Conservation (phyloP, 1,139 yeast genomes). For the Taphrina populina region DNA sequence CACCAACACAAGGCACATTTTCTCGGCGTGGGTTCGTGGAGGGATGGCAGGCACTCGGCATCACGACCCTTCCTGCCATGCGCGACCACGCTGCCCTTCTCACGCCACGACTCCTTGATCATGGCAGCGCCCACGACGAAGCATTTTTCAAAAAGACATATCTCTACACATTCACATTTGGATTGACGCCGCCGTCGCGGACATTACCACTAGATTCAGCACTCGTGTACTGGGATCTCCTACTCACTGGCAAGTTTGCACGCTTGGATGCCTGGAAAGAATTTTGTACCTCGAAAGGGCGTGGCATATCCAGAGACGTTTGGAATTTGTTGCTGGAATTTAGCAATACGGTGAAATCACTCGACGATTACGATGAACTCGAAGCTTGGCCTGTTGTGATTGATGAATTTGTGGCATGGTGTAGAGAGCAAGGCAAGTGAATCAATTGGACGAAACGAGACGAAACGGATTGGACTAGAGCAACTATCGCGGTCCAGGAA, state of each 20-base stretch:
- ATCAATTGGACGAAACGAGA: too few relatives aligned
- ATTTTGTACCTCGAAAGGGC: conserved; percentile 49
- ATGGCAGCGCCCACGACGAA: conserved; percentile 43
- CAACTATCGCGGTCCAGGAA: too few relatives aligned
- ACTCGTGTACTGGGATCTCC: conserved; percentile 71
- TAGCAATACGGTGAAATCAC: conserved; percentile 42
- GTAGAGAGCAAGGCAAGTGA: conserved; percentile 10
- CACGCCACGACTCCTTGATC: conserved; percentile 44
- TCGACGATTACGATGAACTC: conserved; percentile 64
- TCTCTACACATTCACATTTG: conserved; percentile 66
- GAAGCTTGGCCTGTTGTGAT: conserved; percentile 86
- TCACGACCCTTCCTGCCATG: conserved; percentile 55
- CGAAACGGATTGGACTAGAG: too few relatives aligned
- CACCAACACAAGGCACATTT: conserved; percentile 68
- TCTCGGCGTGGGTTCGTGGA: conserved; percentile 52
- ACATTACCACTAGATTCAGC: conserved; percentile 57
- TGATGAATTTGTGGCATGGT: conserved; percentile 72
- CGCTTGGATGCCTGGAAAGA: conserved; percentile 53
- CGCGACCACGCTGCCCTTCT: conserved; percentile 48
- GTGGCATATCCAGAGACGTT: conserved; percentile 62
- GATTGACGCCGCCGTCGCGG: conserved; percentile 50
- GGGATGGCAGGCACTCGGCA: conserved; percentile 54
- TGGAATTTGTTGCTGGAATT: conserved; percentile 84
- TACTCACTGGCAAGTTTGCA: conserved; percentile 50
- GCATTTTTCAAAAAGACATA: conserved; percentile 60